phyloP scores from a whole-genome alignment of 805 yeast genomes.

The Saccharomycopsis synnaedendra region DNA sequence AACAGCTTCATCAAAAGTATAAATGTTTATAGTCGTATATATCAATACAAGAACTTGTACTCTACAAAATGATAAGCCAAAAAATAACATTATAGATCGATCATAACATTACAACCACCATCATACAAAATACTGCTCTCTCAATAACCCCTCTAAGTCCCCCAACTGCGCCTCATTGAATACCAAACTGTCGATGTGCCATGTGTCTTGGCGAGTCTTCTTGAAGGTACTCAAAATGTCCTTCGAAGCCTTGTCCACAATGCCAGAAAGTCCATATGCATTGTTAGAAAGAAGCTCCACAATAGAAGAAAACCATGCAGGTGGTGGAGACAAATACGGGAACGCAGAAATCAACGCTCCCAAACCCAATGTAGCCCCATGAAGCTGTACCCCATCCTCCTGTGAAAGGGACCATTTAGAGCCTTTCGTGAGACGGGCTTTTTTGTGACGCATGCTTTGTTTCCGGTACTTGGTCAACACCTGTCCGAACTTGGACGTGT shows the following conservation, averaged over 20 bases:
- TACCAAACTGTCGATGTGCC: slow-evolving; percentile 78
- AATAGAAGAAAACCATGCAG: slow-evolving; percentile 74
- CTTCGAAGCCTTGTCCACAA: slow-evolving; percentile 77
- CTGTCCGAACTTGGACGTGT: slow-evolving; percentile 33
- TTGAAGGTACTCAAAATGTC: slow-evolving; percentile 73
- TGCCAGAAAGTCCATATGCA: slow-evolving; percentile 63
- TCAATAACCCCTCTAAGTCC: slow-evolving; percentile 86
- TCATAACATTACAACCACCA: too few species aligned
- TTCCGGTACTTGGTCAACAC: slow-evolving; percentile 25
- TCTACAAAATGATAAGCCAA: too few species aligned
- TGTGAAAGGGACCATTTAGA: slow-evolving; percentile 22
- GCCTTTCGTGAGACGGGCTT: slow-evolving; percentile 2
- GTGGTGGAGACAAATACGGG: slow-evolving; percentile 87
- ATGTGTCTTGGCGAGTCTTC: slow-evolving; percentile 86
- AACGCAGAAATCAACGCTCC: slow-evolving; percentile 85
- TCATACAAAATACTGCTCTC: slow-evolving; percentile 79
- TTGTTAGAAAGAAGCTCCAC: slow-evolving; percentile 59
- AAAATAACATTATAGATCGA: too few species aligned
- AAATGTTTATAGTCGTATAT: too few species aligned
- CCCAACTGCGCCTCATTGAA: slow-evolving; percentile 74
- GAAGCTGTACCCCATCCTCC: slow-evolving; percentile 40
- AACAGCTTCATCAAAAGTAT: too few species aligned
- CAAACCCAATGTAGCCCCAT: slow-evolving; percentile 80
- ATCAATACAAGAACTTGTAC: too few species aligned
- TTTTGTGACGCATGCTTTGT: slow-evolving; percentile 19